Evolutionary conservation across 352 stramenopile genomes (phyloP), one percentile per base, ranked within the genome.

Genomic region (Phytophthora tubulina): DNA sequence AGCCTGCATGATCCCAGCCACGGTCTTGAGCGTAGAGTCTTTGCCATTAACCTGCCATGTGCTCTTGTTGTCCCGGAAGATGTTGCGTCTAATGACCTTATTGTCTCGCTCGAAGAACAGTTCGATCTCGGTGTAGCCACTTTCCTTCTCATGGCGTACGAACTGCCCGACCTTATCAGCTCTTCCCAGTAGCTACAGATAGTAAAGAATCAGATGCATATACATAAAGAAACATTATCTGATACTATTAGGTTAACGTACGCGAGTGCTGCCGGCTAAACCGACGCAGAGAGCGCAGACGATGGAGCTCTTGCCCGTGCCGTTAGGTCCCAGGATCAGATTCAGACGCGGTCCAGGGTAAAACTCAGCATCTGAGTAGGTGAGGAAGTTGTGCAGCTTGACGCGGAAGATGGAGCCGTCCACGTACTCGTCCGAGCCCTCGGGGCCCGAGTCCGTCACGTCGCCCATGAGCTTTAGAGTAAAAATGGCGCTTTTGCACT

Each of bases 241-340:
- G 36, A 15, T 64, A 55, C 5, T 27, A 27, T 64, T 17, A 3
- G 4, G 32, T 21, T 35, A 38, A 72, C 49, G 30, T 71, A 99
- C 89, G 67, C 93, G 94, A 5, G 97, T 97, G 66, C 95, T 96
- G 35, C 97, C 98, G 3, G 96, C 97, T 13, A 99, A 82, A 4
- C 97, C 97, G 41, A 99, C 88, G 64, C 93, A 98, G 54, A 99
- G 96, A 33, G 98, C 98, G 76, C 97, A 99, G 32, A 99, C 91
- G 70, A 99, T 98, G 17, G 87, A 96, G 56, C 85, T 94, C 71
- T 97, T 97, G 73, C 92, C 93, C 0, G 96, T 99, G 41, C 98
- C 98, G 66, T 99, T 99, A 3, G 98, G 96, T 1, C 97, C 98
- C 38, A 99, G 80, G 49, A 99, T 97, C 54, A 99, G 88, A 74